Base-by-base conservation (phyloP, 2,329 filamentous ascomycete species). In the Didymella pinodella region DNA sequence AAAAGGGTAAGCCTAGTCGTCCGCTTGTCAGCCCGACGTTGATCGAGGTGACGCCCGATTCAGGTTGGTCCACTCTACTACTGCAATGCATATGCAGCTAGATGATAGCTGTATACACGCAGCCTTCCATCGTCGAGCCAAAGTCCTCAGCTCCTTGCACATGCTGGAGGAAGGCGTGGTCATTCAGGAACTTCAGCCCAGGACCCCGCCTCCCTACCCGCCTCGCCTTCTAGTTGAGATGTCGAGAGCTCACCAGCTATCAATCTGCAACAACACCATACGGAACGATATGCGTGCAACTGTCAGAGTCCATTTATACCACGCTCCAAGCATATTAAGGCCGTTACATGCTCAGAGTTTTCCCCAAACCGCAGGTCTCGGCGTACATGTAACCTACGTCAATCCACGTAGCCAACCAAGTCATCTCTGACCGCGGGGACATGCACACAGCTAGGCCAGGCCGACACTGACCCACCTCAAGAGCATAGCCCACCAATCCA, bases 71-170 rank as follows among this genome's bases (percentile, higher is more conserved):
- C 67, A 63, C 70, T 67, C 69, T 70, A 62, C 72, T 69, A 69
- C 50, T 58, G 60, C 55, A 59, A 20, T 74, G 73, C 73, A 76
- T 75, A 76, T 76, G 73, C 73, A 67, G 70, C 73, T 75, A 76
- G 71, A 67, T 66, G 51, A 66, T 68, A 58, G 71, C 58, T 69
- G 72, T 72, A 74, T 74, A 54, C 63, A 62, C 56, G 65, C 68
- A 67, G 66, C 63, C 61, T 69, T 68, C 70, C 62, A 66, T 68
- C 65, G 61, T 68, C 59, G 67, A 68, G 70, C 69, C 61, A 58
- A 51, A 53, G 54, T 41, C 54, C 43, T 54, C 54, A 63, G 58
- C 61, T 57, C 57, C 66, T 62, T 65, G 65, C 65, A 63, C 55
- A 64, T 59, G 61, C 55, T 69, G 54, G 43, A 52, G 40, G 44